Conservation (phyloP, 78 protist genomes). For the Cavenderia fasciculata region DNA sequence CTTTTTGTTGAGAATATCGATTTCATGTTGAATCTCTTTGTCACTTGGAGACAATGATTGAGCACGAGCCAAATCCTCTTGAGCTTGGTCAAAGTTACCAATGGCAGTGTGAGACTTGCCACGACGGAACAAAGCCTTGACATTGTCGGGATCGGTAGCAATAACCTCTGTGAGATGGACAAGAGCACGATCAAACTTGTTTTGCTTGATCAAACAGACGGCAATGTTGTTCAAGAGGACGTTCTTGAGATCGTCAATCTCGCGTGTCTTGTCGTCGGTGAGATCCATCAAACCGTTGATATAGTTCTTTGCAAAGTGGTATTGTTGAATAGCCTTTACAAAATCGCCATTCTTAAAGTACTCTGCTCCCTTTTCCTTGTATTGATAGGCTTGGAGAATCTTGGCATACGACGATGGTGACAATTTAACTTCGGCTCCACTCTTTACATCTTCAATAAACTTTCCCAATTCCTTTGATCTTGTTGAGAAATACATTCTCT, state of each 20-base stretch:
- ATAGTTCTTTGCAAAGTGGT: constrained; percentile 63
- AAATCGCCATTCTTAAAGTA: constrained; percentile 20
- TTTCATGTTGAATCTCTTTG: constrained; percentile 48
- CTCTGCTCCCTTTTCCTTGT: constrained; percentile 63
- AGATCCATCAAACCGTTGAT: constrained; percentile 43
- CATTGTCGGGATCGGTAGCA: constrained; percentile 59
- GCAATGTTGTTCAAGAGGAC: constrained; percentile 62
- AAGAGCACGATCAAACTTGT: constrained; percentile 21
- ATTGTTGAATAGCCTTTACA: constrained; percentile 35
- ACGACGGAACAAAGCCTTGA: constrained; percentile 71
- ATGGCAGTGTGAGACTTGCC: constrained; percentile 49
- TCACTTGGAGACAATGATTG: constrained; percentile 28
- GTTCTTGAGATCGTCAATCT: constrained; percentile 8
- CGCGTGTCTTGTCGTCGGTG: not conserved
- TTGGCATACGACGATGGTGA: constrained; percentile 47
- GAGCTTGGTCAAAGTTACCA: constrained; percentile 44
- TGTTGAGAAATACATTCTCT: constrained; percentile 34
- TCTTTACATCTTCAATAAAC: not conserved
- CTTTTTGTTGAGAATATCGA: not conserved
- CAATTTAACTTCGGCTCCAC: constrained; percentile 33
- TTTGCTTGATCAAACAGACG: constrained; percentile 44
- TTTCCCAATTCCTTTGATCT: constrained; percentile 9
- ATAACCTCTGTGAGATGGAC: constrained; percentile 45
- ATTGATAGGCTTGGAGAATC: constrained; percentile 4
- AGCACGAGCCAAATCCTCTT: constrained; percentile 58